These are phyloP conservation scores for Wickerhamiella azymoides DNA, from an alignment of 805 yeast species.

Conservation along the genomic window DNA sequence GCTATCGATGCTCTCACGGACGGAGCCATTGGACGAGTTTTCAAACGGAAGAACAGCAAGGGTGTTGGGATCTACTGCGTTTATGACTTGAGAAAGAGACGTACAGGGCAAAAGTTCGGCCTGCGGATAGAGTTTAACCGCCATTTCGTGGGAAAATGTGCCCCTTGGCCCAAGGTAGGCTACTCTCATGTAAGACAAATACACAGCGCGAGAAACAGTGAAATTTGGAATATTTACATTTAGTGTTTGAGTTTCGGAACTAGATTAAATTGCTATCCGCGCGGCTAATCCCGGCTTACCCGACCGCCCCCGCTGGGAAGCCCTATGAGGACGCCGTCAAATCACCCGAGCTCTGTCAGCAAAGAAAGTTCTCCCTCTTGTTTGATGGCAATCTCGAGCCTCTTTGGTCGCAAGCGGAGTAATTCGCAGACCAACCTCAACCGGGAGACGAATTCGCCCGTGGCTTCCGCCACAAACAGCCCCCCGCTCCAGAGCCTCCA, in stretches of 20 bases:
- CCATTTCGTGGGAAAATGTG: slow-evolving; percentile 79
- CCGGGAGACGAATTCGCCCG: neutral
- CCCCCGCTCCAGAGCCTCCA: slow-evolving; percentile 4
- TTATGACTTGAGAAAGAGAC: slow-evolving; percentile 45
- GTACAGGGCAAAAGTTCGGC: slow-evolving; percentile 16
- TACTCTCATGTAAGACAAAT: slow-evolving; percentile 10
- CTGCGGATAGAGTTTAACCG: slow-evolving; percentile 13
- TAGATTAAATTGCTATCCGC: neutral
- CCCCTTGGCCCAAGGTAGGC: slow-evolving; percentile 85
- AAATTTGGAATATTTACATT: no score
- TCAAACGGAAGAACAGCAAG: slow-evolving; percentile 80
- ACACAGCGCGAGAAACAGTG: neutral
- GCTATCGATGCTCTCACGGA: slow-evolving; percentile 69
- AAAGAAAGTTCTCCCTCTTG: neutral
- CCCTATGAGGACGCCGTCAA: neutral
- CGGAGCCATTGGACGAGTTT: slow-evolving; percentile 91
- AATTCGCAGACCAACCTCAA: neutral
- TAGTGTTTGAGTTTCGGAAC: neutral
- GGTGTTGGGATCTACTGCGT: slow-evolving; percentile 34
- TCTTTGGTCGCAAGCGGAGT: slow-evolving; percentile 9
- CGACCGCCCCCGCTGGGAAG: neutral
- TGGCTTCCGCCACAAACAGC: neutral
- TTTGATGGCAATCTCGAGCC: slow-evolving; percentile 6
- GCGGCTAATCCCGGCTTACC: neutral
- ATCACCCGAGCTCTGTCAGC: neutral